Evolutionary conservation across 108 stramenopile species (phyloP).

Genomic region (Nitzschia palea): DNA sequence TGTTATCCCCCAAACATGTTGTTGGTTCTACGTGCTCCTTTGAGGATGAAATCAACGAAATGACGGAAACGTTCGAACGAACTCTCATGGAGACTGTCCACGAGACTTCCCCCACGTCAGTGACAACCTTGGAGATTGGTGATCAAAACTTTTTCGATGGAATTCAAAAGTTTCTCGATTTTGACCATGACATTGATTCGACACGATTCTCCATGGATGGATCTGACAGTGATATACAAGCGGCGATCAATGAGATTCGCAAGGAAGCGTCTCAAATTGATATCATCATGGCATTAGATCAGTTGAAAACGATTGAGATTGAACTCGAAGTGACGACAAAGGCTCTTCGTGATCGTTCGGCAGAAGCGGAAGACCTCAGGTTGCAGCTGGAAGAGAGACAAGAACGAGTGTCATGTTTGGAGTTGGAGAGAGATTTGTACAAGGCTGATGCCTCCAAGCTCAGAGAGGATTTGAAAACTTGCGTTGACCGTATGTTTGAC

Average conservation of each 20-base stretch:
- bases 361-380: slow-evolving; percentile 26
- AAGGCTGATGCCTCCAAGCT: slow-evolving; percentile 40
- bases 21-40: background rate
- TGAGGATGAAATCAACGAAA: slow-evolving; percentile 1
- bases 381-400: slow-evolving; percentile 14
- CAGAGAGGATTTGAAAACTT: slow-evolving; percentile 30
- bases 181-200: slow-evolving; percentile 9
- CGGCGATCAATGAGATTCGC: slow-evolving; percentile 39
- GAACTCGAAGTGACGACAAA: slow-evolving; percentile 26
- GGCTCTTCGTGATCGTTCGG: slow-evolving; percentile 8
- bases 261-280: slow-evolving; percentile 43
- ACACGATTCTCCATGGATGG: background rate
- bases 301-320: slow-evolving; percentile 32
- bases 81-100: background rate
- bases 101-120: slow-evolving; percentile 4
- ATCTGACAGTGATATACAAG: slow-evolving; percentile 35
- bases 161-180: background rate
- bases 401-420: slow-evolving; percentile 27
- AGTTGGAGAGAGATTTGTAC: slow-evolving; percentile 42
- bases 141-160: background rate
- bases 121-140: background rate
- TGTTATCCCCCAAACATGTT: background rate
- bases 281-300: slow-evolving; percentile 36
- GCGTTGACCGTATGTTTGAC: slow-evolving; percentile 40
- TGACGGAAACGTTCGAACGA: background rate